Base-by-base conservation (phyloP, 352 stramenopile genomes). In the Globisporangium cederbergense region DNA sequence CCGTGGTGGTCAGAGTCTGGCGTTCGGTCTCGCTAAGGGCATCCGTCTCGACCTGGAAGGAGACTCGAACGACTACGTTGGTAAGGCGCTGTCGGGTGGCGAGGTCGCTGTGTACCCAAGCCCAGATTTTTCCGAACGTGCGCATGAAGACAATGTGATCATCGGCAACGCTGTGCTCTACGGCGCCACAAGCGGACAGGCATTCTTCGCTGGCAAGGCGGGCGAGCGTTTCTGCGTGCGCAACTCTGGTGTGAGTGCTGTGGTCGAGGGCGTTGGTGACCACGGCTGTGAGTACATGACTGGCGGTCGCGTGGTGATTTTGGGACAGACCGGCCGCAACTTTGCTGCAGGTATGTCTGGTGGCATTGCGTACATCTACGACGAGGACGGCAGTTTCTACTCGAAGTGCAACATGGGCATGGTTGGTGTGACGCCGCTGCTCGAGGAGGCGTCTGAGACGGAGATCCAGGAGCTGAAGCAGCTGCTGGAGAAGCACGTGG, bases 281-380 rank as follows among this genome's bases (percentile, higher is more conserved):
- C 97, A 99, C 74, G 95, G 95, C 34, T 98, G 92, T 61, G 97
- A 99, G 77, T 99, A 99, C 86, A 99, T 99, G 97, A 99, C 97
- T n/a, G 96, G 96, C 64, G 96, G 95, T 64, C 74, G 89, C 56
- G 87, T 98, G 36, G 91, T 98, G 32, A 87, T 97, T 53, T 77
- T 99, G 7, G 96, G 96, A 18, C 73, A 83, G 25, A 98, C 94
- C 40, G 96, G 97, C 38, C 89, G 95, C 66, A 99, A 99, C 83
- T 98, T 98, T 77, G 96, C 91, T 51, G 96, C 96, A 34, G 96
- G 96, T 67, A 99, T 98, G 95, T 98, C 88, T 67, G 96, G 97
- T 47, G 96, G 96, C 51, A 96, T 98, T 64, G 96, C 95, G 13
- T 99, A 98, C 79, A 88, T 99, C 60, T 99, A 98, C 63, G 97